Base-by-base conservation (phyloP, 1,139 yeast species). In the Yamadazyma atmosphaerica region DNA sequence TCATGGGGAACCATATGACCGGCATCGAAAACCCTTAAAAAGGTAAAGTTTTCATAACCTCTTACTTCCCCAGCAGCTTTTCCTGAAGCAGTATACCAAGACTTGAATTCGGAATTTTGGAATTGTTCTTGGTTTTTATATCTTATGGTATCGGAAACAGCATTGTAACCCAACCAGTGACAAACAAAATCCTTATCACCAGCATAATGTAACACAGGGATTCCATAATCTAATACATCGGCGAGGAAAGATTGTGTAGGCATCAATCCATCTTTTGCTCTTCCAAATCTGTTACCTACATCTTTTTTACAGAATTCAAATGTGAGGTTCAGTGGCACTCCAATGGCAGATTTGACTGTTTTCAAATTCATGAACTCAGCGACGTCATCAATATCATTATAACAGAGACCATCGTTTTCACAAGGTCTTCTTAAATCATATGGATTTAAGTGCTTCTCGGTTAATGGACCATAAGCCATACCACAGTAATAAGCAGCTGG, bases 1-100 rank as follows among this genome's bases (percentile, higher is more conserved):
- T 88, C 87, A 51, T 66, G 81, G 18, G 96, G 95, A 44, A 81
- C 86, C 87, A 82, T 81, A 60, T 82, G 88, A 16, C 87, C 87
- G 41, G 84, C 86, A 47, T 75, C 82, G 50, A 68, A 81, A 6
- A 82, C 69, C 58, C 86, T 72, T 54, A 81, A 63, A 62, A 78
- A 82, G 3, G 86, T 78, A 47, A 82, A 74, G 37, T 73, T 65
- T 21, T 74, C 73, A 48, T 60, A 68, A 50, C 73, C 71, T 59
- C 81, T 80, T 18, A 77, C 79, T 44, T 75, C 73, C 45, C 87
- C 88, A 3, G 81, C 82, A 45, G 65, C 58, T 55, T 74, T 67
- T 22, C 76, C 75, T 9, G 31, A 28, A 34, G 60, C 60, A 11
- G 47, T 38, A 21, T 46, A 40, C 80, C 80, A 75, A 12, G 74